A percentile compares a stretch with the other conserved stretches of the same genome.
Evolutionary conservation across 495 filamentous ascomycete genomes (phyloP).

Genomic region (Penicillium malachiteum): DNA sequence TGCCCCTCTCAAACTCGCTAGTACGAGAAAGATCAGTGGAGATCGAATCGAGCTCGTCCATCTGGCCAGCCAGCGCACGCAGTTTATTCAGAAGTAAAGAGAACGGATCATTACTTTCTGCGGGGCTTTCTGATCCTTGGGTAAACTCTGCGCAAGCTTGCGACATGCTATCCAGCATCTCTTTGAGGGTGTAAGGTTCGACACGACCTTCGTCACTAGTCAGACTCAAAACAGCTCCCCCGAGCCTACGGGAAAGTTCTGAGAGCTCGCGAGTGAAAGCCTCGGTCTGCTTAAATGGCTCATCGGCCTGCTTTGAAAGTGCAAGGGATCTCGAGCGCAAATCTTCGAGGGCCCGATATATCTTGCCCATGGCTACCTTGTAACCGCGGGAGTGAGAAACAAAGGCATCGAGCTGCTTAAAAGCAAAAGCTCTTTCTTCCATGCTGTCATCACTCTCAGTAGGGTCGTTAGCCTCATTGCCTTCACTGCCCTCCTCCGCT

Average conservation of each 20-base stretch:
- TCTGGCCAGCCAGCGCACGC: constrained; percentile 58
- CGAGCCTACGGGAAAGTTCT: constrained; percentile 62
- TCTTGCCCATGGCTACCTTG: constrained; percentile 82
- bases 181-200: constrained; percentile 62
- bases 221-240: constrained; percentile 60
- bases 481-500: constrained; percentile 41
- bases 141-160: constrained; percentile 45
- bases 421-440: constrained; percentile 64
- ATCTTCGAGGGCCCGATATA: constrained; percentile 73
- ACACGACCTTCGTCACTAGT: constrained; percentile 73
- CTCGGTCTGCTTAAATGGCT: constrained; percentile 61
- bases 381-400: constrained; percentile 73
- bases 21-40: constrained; percentile 75
- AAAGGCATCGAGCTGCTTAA: constrained; percentile 69
- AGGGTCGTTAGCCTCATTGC: neutral
- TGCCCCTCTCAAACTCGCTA: constrained; percentile 75
- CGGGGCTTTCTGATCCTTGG: constrained; percentile 28
- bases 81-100: constrained; percentile 66
- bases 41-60: constrained; percentile 71
- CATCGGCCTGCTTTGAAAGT: constrained; percentile 55
- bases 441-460: constrained; percentile 15
- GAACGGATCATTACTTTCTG: constrained; percentile 60
- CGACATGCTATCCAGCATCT: constrained; percentile 62
- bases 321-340: constrained; percentile 75
- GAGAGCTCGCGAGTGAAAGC: constrained; percentile 63